Evolutionary conservation across 2,329 filamentous ascomycete genomes (phyloP).

Genomic region (Lecanicillium sp.): DNA sequence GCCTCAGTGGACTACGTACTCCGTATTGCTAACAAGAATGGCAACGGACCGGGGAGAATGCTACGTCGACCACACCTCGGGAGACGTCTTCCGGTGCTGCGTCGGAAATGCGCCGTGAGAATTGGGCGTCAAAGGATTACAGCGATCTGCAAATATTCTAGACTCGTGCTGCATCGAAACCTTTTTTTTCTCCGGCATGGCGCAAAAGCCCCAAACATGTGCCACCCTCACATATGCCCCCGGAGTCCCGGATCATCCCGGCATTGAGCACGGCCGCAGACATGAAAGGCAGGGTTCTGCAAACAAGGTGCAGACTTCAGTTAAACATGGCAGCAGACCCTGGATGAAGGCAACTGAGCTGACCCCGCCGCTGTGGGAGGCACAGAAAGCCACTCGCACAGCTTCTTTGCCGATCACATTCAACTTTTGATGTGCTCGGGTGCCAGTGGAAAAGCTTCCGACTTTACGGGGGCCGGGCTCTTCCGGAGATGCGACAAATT

Average conservation of each 20-base stretch:
- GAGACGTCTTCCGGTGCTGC: slow-evolving; percentile 2
- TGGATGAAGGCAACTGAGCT: too few relatives aligned
- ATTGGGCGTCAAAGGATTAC: neutral
- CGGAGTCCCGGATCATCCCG: neutral
- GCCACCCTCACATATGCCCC: neutral
- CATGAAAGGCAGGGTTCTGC: too few relatives aligned
- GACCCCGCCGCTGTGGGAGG: too few relatives aligned
- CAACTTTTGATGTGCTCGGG: too few relatives aligned
- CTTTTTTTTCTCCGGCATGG: neutral
- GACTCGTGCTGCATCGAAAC: neutral
- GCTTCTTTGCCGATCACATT: too few relatives aligned
- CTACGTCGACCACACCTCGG: slow-evolving; percentile 1
- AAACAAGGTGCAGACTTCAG: too few relatives aligned
- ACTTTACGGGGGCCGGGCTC: too few relatives aligned
- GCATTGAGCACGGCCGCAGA: too few relatives aligned
- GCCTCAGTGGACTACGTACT: slow-evolving; percentile 5
- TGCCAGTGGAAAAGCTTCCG: too few relatives aligned
- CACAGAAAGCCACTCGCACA: too few relatives aligned
- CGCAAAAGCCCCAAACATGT: neutral
- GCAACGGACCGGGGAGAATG: slow-evolving; percentile 1
- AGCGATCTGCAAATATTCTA: neutral
- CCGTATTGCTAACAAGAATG: slow-evolving; percentile 1
- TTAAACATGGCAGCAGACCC: too few relatives aligned
- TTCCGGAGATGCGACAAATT: too few relatives aligned
- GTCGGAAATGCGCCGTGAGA: neutral